Percentiles rank a stretch among this genome's conserved stretches.
These are phyloP conservation scores for Mollisia scopiformis DNA, from an alignment of 2,329 filamentous ascomycete genomes.

Conservation along the genomic window DNA sequence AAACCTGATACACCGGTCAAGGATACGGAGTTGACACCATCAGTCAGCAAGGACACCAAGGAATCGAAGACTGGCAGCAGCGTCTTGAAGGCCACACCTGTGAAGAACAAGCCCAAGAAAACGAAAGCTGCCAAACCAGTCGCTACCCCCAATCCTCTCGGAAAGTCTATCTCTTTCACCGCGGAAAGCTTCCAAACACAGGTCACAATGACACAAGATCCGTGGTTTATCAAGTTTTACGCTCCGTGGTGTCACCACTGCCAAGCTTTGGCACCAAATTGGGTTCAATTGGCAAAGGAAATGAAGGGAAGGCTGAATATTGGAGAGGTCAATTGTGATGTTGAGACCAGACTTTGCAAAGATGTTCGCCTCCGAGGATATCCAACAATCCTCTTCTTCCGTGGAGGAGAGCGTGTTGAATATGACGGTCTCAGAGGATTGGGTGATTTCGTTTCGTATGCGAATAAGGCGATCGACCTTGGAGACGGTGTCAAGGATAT, in stretches of 20 bases:
- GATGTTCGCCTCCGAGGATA: slow-evolving; percentile 80
- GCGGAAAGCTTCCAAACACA: slow-evolving; percentile 84
- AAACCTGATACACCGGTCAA: slow-evolving; percentile 32
- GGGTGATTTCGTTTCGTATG: slow-evolving; percentile 86
- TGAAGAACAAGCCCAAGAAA: slow-evolving; percentile 39
- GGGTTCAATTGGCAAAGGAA: slow-evolving; percentile 86
- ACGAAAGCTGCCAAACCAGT: slow-evolving; percentile 56
- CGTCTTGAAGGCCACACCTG: slow-evolving; percentile 36
- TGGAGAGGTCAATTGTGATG: slow-evolving; percentile 94
- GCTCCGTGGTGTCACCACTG: slow-evolving; percentile 97
- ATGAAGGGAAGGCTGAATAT: slow-evolving; percentile 90
- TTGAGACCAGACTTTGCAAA: slow-evolving; percentile 86
- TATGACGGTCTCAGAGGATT: slow-evolving; percentile 91
- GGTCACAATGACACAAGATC: slow-evolving; percentile 85
- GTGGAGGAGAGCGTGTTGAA: slow-evolving; percentile 86
- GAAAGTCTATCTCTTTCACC: slow-evolving; percentile 74
- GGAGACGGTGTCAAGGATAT: slow-evolving; percentile 80
- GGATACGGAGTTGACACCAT: slow-evolving; percentile 11
- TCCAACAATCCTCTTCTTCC: slow-evolving; percentile 92
- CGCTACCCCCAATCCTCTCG: slow-evolving; percentile 71
- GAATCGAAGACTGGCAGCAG: slow-evolving; percentile 16
- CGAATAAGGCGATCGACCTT: slow-evolving; percentile 82
- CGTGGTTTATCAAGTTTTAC: slow-evolving; percentile 99
- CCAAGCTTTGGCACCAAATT: slow-evolving; percentile 87
- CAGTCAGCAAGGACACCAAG: slow-evolving; percentile 28